Base-by-base conservation (phyloP, 495 filamentous ascomycete species). In the Extremus antarcticus region DNA sequence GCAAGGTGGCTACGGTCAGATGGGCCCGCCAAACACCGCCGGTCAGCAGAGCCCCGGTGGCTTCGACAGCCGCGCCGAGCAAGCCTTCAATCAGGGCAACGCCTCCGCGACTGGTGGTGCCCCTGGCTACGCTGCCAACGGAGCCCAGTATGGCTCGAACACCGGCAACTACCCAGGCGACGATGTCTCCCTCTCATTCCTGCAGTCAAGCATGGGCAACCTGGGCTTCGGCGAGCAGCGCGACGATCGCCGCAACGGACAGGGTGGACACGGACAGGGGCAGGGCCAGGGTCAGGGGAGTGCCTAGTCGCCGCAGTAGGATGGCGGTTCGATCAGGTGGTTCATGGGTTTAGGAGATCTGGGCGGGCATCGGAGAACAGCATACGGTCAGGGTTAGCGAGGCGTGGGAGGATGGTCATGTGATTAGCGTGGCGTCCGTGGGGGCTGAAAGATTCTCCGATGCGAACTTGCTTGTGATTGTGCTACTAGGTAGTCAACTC, bases 21-120 rank as follows among this genome's bases (percentile, higher is more conserved):
- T 90, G 49, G 85, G 47, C 38, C n/a, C 29, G 29, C 29, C 29
- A 35, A 4, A 4, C 4, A 4, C 29, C 13, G 47, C 56, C 23
- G 67, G 65, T 47, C 63, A 63, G 63, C 63, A 46, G 25, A 13
- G 47, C 10, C 60, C 86, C 41, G 85, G 87, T 32, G 86, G 90
- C 1, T 97, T 98, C 63, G 90, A 94, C 65, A 94, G 90, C 72
- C 86, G 92, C 19, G 90, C 88, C 29, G 82, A 85, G 63, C 63
- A 89, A 86, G 65, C 83, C 80, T 53, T 69, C 71, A 43, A 68
- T 74, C 16, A 78, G 29, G 62, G 62, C 43, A 60, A 77, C 25
- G 71, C 72, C 9, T 58, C 55, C 13, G 29, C 55, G 13, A 52
- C 53, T 17, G 56, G 55, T 17, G 55, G 47, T n/a, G 47, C 50